Evolutionary conservation across 1,139 yeast species (phyloP).

Genomic region (Wickerhamomyces sp.): DNA sequence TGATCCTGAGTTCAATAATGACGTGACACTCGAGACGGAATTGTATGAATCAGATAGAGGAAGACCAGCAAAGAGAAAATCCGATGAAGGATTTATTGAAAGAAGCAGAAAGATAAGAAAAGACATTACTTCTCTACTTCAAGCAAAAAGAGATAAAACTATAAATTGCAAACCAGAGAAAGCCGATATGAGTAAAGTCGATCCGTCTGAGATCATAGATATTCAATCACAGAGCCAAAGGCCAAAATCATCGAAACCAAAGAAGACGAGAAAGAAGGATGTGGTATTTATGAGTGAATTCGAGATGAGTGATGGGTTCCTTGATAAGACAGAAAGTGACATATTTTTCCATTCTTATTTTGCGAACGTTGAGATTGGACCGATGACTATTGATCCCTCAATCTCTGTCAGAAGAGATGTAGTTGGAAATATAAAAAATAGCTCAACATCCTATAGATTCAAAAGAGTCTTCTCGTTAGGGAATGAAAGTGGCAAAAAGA

Average conservation of each 20-base stretch:
- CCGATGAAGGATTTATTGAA: not conserved
- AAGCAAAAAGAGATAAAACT: constrained; percentile 2
- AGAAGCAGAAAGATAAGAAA: constrained; percentile 26
- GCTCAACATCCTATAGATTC: constrained; percentile 16
- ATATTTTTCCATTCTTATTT: constrained; percentile 17
- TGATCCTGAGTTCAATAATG: constrained; percentile 10
- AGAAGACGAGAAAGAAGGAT: not conserved
- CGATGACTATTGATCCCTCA: constrained; percentile 17
- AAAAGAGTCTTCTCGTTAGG: constrained; percentile 11
- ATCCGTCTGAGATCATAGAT: constrained; percentile 14
- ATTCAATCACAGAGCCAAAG: constrained; percentile 7
- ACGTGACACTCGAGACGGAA: no score
- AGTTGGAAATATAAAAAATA: constrained; percentile 17
- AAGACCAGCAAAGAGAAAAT: not conserved
- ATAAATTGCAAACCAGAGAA: not conserved
- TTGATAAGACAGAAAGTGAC: constrained; percentile 11
- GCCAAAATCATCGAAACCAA: not conserved
- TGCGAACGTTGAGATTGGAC: constrained; percentile 5
- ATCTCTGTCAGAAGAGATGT: constrained; percentile 13
- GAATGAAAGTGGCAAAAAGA: constrained; percentile 6
- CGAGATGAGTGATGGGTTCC: constrained; percentile 12
- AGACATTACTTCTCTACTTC: constrained; percentile 46
- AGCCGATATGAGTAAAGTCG: constrained; percentile 8
- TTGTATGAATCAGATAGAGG: not conserved
- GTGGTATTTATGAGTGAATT: constrained; percentile 6